Base-by-base conservation (phyloP, 805 yeast genomes). In the Lipomyces starkeyi region DNA sequence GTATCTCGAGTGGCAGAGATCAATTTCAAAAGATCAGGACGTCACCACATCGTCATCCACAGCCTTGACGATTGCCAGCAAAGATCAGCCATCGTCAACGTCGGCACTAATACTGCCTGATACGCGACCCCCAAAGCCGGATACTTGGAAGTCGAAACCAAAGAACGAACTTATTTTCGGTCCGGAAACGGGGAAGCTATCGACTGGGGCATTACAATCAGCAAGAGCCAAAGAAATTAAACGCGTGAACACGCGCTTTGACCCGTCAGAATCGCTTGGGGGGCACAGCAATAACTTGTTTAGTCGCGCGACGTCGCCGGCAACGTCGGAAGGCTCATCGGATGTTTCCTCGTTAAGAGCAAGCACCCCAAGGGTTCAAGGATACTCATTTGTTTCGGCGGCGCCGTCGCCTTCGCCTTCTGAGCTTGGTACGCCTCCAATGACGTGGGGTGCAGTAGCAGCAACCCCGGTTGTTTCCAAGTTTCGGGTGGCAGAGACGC, bases 371-470 rank as follows among this genome's bases (percentile, higher is more conserved):
- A 13, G 14, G 3, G 62, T 68, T 4, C 61, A 58, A 6, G 71
- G 71, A 14, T 69, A 59, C 43, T 63, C 71, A 4, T 61, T 69
- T 43, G 64, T 69, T 1, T 52, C 70, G 13, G 40, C 55, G 4
- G 61, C 59, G 58, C 54, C 67, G 22, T 66, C 71, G 17, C 71
- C 71, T 11, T 62, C 70, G 35, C 68, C 70, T 17, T 55, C 66
- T 17, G 65, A 61, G 25, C 47, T 67, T 20, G 71, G 66, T 20
- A 65, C 61, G 5, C 65, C 68, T 22, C 63, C 71, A 29, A 61
- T 63, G 65, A 63, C 68, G 1, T 66, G 70, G 65, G 64, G 62
- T 11, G 49, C 56, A 22, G 25, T 57, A 32, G 40, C 59, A 5
- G 43, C 66, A 52, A 32, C 65, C 5, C 65, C 64, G 14, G 43